Conservation (phyloP, 129 eudicot species). For the Daucus carota region DNA sequence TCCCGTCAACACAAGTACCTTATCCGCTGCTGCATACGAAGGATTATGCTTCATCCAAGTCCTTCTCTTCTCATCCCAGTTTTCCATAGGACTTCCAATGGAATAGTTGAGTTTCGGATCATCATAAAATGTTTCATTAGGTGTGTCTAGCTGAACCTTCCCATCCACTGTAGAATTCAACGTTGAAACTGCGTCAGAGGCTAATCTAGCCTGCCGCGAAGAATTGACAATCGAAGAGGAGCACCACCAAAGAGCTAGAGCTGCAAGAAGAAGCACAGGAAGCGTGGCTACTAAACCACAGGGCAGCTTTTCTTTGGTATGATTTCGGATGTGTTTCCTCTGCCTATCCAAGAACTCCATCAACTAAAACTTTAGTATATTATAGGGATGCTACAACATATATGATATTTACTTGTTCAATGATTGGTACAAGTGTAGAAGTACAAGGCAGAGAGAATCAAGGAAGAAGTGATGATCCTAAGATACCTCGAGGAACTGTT, state of each 20-base stretch:
- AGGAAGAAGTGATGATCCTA: too few relatives aligned
- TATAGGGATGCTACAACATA: too few relatives aligned
- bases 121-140: background rate
- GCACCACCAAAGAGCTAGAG: background rate
- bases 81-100: background rate
- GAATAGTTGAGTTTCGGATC: background rate
- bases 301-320: background rate
- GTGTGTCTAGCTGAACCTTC: background rate
- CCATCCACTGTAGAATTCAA: background rate
- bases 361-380: too few relatives aligned
- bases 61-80: background rate
- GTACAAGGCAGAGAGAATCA: too few relatives aligned
- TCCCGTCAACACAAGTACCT: background rate
- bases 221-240: background rate
- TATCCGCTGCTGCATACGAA: background rate
- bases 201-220: background rate
- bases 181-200: background rate
- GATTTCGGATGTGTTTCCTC: background rate
- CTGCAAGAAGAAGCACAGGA: background rate
- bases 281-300: background rate
- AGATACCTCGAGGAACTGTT: too few relatives aligned
- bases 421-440: background rate
- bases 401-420: too few relatives aligned
- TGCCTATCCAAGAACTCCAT: background rate
- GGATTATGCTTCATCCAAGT: background rate